A percentile compares a stretch with the other conserved stretches of the same genome.
Conservation (phyloP, 306 rosid genomes). For the Trifolium pratense region DNA sequence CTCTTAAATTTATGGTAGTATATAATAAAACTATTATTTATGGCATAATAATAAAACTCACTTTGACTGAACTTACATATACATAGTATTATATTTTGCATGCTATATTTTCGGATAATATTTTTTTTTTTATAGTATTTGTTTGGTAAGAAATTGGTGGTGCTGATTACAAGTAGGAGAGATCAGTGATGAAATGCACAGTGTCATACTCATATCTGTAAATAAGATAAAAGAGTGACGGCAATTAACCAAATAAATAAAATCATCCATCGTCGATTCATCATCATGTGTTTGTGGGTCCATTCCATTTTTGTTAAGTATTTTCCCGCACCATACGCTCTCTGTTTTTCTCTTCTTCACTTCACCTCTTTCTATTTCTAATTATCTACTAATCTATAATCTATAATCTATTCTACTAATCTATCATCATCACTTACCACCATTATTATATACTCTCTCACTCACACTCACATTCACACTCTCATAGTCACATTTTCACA, state of each 20-base stretch:
- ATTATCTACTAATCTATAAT: neutral
- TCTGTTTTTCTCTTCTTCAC: neutral
- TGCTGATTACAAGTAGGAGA: no score
- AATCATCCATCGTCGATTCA: no score
- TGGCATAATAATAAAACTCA: no score
- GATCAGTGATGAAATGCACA: neutral
- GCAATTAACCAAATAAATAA: neutral
- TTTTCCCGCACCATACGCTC: neutral
- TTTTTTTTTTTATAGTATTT: no score
- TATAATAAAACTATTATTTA: no score
- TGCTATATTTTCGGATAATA: no score
- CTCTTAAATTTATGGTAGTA: no score
- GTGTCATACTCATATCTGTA: neutral
- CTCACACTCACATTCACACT: neutral
- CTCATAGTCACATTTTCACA: neutral
- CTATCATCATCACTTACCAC: neutral
- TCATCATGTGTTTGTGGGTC: neutral
- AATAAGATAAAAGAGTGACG: neutral
- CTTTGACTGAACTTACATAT: neutral
- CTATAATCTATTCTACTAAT: neutral
- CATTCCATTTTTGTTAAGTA: neutral
- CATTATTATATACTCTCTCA: neutral
- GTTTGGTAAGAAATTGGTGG: no score
- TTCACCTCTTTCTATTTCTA: neutral
- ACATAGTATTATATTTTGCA: no score